These are phyloP conservation scores for Cystofilobasidium capitatum DNA, from an alignment of 768 basidiomycete genomes.

Conservation along the genomic window DNA sequence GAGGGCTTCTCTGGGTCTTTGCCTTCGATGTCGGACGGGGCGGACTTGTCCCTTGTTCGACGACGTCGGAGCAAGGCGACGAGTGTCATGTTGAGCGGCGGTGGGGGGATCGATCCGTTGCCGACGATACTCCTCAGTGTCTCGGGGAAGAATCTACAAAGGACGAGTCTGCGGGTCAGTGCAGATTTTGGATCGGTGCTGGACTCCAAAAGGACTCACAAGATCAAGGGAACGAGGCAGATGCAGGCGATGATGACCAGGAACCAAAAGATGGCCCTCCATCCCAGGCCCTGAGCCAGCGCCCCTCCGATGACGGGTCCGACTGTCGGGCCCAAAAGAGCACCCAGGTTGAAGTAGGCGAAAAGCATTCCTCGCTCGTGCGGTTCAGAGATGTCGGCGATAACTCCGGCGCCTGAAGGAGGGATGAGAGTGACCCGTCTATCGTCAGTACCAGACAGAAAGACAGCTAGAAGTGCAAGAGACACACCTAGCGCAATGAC, in stretches of 20 bases:
- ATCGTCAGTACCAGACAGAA: neutral
- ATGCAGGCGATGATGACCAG: constrained; percentile 46
- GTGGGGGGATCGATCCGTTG: constrained; percentile 36
- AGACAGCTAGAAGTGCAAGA: neutral
- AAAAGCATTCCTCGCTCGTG: neutral
- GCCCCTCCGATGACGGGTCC: constrained; percentile 47
- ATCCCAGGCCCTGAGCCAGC: constrained; percentile 53
- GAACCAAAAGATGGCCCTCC: constrained; percentile 61
- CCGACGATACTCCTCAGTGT: constrained; percentile 41
- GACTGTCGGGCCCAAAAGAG: neutral
- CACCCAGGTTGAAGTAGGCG: neutral
- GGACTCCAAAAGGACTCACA: constrained; percentile 30
- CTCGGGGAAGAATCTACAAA: constrained; percentile 43
- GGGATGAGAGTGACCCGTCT: neutral
- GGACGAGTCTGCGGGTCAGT: neutral
- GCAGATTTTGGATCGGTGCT: neutral
- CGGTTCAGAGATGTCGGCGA: constrained; percentile 65
- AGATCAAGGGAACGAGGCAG: constrained; percentile 46
- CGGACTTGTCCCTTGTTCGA: neutral
- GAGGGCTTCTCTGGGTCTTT: neutral
- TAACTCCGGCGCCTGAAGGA: constrained; percentile 51
- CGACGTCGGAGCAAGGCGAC: neutral
- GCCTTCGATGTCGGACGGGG: neutral
- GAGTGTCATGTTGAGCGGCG: constrained; percentile 32
- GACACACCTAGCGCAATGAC: constrained; percentile 56